Conservation (phyloP, 2,329 filamentous ascomycete species). For the Trichoderma pleuroti region DNA sequence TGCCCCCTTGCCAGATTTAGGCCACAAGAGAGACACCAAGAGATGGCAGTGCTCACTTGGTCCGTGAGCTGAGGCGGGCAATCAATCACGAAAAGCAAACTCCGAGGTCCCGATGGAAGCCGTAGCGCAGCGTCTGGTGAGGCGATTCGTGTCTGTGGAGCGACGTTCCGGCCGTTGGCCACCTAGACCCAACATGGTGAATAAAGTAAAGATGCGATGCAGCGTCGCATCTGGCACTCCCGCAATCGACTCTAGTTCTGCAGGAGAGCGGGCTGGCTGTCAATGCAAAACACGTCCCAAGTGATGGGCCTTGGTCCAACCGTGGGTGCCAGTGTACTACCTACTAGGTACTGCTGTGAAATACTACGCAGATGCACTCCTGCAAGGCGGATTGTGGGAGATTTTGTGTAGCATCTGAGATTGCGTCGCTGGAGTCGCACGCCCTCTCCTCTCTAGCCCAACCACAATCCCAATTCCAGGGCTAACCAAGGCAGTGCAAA, state of each 20-base stretch:
- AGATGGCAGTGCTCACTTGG: background rate
- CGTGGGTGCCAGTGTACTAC: background rate
- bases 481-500: background rate
- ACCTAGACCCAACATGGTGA: background rate
- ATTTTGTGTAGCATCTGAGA: background rate
- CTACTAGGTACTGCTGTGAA: too few relatives aligned
- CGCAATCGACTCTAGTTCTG: background rate
- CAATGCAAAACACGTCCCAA: background rate
- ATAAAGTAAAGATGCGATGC: background rate
- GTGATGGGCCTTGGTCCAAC: background rate
- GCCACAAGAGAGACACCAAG: background rate
- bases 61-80: background rate
- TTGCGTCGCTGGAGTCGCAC: background rate
- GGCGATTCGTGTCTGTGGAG: constrained; percentile 1
- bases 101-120: background rate
- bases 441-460: background rate
- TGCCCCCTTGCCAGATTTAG: background rate
- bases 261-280: background rate
- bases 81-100: background rate
- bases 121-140: background rate
- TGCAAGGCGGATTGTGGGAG: background rate
- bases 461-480: background rate
- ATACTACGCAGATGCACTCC: background rate
- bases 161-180: background rate
- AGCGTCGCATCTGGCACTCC: constrained; percentile 4